These are phyloP conservation scores for Cymbopogon citratus DNA, from an alignment of 176 grass and related monocot species.

Conservation along the genomic window DNA sequence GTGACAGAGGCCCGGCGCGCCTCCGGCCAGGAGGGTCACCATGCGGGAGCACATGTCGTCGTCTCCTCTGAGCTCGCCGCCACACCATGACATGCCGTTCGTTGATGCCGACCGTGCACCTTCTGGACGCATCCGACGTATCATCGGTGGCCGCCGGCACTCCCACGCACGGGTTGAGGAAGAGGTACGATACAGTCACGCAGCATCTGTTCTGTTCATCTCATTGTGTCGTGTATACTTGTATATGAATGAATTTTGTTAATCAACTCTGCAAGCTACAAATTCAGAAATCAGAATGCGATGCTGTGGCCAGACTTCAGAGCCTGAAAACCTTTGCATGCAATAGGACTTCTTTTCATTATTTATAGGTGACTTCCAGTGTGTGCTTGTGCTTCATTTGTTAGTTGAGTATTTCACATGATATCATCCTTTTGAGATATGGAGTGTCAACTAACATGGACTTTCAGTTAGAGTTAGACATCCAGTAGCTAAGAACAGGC, in stretches of 20 bases:
- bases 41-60: constrained; percentile 57
- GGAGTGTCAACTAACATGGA: not conserved
- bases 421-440: not conserved
- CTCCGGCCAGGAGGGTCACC: constrained; percentile 43
- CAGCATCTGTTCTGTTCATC: not conserved
- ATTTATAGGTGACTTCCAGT: no score
- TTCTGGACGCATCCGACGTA: constrained; percentile 27
- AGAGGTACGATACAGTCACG: constrained; percentile 55
- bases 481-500: constrained; percentile 8
- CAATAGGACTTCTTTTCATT: not conserved
- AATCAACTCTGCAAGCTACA: not conserved
- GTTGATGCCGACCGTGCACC: constrained; percentile 28
- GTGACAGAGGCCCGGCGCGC: constrained; percentile 27
- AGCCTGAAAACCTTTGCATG: not conserved
- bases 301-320: not conserved
- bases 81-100: constrained; percentile 35
- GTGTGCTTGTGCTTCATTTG: not conserved
- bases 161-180: constrained; percentile 49
- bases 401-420: constrained; percentile 20
- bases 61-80: constrained; percentile 48
- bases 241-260: not conserved
- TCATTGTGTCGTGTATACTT: not conserved
- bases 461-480: not conserved
- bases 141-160: constrained; percentile 29
- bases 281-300: not conserved